phyloP scores from a whole-genome alignment of 208 protist species.

The Trypanosoma lewisi region DNA sequence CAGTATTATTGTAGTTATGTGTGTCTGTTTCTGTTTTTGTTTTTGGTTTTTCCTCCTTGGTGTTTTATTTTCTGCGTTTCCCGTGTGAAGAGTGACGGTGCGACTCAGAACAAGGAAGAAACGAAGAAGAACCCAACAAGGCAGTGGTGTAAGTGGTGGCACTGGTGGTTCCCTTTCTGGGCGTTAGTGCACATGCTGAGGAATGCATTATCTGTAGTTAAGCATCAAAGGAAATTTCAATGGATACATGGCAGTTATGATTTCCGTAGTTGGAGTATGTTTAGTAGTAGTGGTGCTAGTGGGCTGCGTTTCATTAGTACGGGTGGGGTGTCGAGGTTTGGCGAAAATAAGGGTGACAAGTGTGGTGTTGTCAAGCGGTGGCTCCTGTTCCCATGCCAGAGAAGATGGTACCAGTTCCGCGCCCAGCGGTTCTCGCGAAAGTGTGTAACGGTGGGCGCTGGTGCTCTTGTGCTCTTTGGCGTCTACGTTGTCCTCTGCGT shows the following conservation, averaged over 20 bases:
- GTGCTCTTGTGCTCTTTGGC: conserved; percentile 9
- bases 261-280: not conserved
- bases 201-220: not conserved
- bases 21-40: not conserved
- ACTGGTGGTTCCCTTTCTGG: not conserved
- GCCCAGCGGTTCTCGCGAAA: conserved; percentile 17
- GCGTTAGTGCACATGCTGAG: not conserved
- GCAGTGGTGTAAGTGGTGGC: not conserved
- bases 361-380: not conserved
- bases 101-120: not conserved
- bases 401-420: conserved; percentile 14
- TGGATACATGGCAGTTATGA: not conserved
- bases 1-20: not conserved
- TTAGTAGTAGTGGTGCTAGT: not conserved
- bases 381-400: conserved; percentile 3
- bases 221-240: not conserved
- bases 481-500: conserved; percentile 42
- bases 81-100: not conserved
- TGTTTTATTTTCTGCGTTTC: not conserved
- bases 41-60: not conserved
- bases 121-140: not conserved
- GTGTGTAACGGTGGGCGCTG: conserved; percentile 22
- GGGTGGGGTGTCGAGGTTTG: not conserved
- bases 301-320: not conserved
- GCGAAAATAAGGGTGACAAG: not conserved